Percentiles rank a stretch among this genome's conserved stretches.
These are phyloP conservation scores for Aspergillus terreus DNA, from an alignment of 2,329 filamentous ascomycete genomes.

Conservation along the genomic window DNA sequence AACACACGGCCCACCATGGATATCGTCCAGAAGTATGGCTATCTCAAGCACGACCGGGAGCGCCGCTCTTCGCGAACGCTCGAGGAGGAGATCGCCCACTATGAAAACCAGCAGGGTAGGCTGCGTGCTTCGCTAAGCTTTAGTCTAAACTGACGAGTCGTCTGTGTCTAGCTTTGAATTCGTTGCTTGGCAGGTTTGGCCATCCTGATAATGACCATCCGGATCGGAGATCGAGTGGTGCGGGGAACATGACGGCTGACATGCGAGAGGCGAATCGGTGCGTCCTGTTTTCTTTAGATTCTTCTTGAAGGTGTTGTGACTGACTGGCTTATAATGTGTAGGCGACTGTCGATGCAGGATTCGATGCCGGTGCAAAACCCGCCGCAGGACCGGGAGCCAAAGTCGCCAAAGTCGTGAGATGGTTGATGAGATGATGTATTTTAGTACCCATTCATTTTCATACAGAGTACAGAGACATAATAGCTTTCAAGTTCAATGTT, in stretches of 20 bases:
- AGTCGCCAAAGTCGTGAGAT: too few relatives aligned
- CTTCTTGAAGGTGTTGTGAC: neutral
- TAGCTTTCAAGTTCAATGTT: too few relatives aligned
- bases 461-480: too few relatives aligned
- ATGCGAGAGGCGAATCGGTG: slow-evolving; percentile 32
- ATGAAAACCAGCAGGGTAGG: slow-evolving; percentile 9
- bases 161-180: slow-evolving; percentile 52
- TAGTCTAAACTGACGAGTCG: neutral
- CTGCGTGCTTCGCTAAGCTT: neutral
- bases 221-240: slow-evolving; percentile 13
- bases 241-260: slow-evolving; percentile 31
- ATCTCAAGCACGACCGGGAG: slow-evolving; percentile 9
- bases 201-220: slow-evolving; percentile 13
- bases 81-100: neutral
- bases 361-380: neutral
- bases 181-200: slow-evolving; percentile 45
- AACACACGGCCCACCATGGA: slow-evolving; percentile 9
- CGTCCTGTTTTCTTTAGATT: neutral
- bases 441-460: too few relatives aligned
- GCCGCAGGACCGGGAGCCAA: neutral
- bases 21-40: slow-evolving; percentile 12
- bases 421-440: too few relatives aligned
- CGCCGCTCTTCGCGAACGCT: slow-evolving; percentile 2
- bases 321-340: neutral
- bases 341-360: neutral